Conservation (phyloP, 2,329 filamentous ascomycete species). For the Samsoniella hepiali region DNA sequence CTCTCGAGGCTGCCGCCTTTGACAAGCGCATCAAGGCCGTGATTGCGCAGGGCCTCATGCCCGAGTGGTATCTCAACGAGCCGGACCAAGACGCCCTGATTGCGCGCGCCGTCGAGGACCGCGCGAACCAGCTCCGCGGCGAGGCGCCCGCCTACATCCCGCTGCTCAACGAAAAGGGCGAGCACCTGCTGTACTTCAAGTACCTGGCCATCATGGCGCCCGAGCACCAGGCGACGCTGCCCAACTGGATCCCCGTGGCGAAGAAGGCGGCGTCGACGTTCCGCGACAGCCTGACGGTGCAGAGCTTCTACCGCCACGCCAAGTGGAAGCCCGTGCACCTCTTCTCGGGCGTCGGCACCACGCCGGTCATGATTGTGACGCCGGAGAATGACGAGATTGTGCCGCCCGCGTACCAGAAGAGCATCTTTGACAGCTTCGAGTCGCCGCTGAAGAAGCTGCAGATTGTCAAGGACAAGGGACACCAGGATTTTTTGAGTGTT, state of each 20-base stretch:
- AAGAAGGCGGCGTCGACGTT: background rate
- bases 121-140: background rate
- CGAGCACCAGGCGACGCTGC: background rate
- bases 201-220: background rate
- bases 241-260: background rate
- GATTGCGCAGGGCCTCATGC: background rate
- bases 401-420: background rate
- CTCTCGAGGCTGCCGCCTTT: background rate
- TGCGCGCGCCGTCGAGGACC: background rate
- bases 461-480: background rate
- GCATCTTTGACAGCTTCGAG: background rate
- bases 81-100: background rate
- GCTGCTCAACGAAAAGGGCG: conserved; percentile 75
- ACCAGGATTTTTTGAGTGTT: background rate
- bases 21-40: background rate
- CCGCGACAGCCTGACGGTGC: background rate
- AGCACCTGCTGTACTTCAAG: conserved; percentile 53
- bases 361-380: background rate
- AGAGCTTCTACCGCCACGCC: background rate
- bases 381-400: background rate
- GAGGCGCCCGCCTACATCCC: conserved; percentile 53
- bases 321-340: background rate
- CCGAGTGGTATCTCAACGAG: background rate
- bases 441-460: background rate
- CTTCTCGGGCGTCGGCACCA: background rate